Conservation (phyloP, 345 rosid species). For the Camelina hispida region DNA sequence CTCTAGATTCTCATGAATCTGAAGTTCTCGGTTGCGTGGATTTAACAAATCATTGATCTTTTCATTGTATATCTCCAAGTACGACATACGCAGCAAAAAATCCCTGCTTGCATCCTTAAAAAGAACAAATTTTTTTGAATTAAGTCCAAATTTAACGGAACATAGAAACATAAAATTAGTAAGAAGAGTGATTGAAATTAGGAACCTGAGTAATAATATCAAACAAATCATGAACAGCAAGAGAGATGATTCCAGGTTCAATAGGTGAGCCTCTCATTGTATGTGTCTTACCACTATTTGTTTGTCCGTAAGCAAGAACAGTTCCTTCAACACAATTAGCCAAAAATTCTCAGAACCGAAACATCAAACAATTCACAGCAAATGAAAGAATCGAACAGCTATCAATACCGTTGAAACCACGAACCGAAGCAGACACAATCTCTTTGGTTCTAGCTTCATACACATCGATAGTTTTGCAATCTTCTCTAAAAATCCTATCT, state of each 20-base stretch:
- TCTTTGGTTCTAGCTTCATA: constrained; percentile 77
- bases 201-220: constrained; percentile 65
- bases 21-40: constrained; percentile 87
- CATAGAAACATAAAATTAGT: no score
- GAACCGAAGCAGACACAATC: constrained; percentile 80
- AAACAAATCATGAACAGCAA: constrained; percentile 77
- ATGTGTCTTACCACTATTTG: constrained; percentile 94
- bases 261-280: constrained; percentile 85
- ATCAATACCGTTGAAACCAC: constrained; percentile 83
- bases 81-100: constrained; percentile 92
- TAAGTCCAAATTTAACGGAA: no score
- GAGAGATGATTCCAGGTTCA: constrained; percentile 92
- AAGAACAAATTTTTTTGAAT: neutral
- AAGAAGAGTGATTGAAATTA: neutral
- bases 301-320: constrained; percentile 96
- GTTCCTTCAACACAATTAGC: constrained; percentile 57
- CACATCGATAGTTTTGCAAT: constrained; percentile 65
- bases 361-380: no score
- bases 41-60: constrained; percentile 87
- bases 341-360: no score
- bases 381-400: no score
- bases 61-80: constrained; percentile 94
- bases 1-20: constrained; percentile 91
- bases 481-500: constrained; percentile 76
- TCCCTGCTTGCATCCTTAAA: constrained; percentile 72